These are phyloP conservation scores for Leccinum longicurvipes DNA, from an alignment of 768 basidiomycete species.

Conservation along the genomic window DNA sequence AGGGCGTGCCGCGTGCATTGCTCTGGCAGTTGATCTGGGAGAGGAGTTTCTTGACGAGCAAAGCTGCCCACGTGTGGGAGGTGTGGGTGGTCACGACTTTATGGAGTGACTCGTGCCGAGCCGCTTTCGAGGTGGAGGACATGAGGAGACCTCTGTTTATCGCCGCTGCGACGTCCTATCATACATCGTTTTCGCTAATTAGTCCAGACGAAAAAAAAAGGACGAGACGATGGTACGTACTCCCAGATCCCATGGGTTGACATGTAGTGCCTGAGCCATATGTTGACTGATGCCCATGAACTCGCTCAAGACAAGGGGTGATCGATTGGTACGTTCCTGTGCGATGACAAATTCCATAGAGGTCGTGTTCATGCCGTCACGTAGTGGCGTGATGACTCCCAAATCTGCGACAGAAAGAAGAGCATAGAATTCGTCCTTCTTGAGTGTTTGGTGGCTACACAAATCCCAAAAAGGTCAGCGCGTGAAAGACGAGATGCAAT, in stretches of 20 bases:
- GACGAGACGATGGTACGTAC: conserved; percentile 39
- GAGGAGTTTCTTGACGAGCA: conserved; percentile 84
- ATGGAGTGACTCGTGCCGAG: conserved; percentile 73
- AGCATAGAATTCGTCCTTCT: conserved; percentile 98
- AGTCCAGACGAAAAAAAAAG: not conserved
- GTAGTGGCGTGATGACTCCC: conserved; percentile 90
- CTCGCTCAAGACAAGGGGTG: conserved; percentile 89
- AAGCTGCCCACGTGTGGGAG: conserved; percentile 91
- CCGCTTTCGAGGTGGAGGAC: conserved; percentile 69
- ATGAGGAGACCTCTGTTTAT: conserved; percentile 88
- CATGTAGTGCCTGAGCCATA: conserved; percentile 84
- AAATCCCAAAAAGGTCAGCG: not conserved
- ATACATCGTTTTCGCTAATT: not conserved
- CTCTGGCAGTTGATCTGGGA: conserved; percentile 76
- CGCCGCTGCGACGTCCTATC: conserved; percentile 79
- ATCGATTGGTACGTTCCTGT: conserved; percentile 78
- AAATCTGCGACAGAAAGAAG: conserved; percentile 90
- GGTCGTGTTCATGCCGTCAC: conserved; percentile 99
- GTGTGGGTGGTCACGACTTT: conserved; percentile 90
- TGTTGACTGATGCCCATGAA: conserved; percentile 97
- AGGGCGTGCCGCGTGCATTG: conserved; percentile 81
- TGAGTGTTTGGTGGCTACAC: conserved; percentile 88
- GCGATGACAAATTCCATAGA: conserved; percentile 98
- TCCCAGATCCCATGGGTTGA: conserved; percentile 95
- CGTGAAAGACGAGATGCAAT: not conserved